Base-by-base conservation (phyloP, 1,284 basidiomycete species). In the Malassezia arunalokei region DNA sequence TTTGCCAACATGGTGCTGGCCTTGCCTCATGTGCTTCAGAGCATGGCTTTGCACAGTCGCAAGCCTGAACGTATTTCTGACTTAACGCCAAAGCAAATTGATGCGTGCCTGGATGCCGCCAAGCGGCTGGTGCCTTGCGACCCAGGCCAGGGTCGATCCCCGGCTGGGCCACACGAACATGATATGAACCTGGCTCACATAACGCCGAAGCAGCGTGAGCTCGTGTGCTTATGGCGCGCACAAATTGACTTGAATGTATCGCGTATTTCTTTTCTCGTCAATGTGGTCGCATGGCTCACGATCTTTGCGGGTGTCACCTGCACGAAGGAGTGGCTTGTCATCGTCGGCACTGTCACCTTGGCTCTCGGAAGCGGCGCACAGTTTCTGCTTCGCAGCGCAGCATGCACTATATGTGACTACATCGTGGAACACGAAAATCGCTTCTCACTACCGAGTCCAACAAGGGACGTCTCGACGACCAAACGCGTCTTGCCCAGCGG, bases 201-300 rank as follows among this genome's bases (percentile, higher is more conserved):
- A 9, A 35, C 47, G 39, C n/a, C 37, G 8, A 14, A 27, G 8
- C 47, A 50, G 43, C 39, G 48, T 15, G 40, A 14, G 20, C 15
- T 50, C 9, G 47, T 44, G 5, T 47, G 48, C 17, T 37, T 55
- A 6, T 55, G 53, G 53, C 53, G 53, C 14, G 53, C 53, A 8
- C 43, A 55, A 31, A 43, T 50, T 7, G 53, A 55, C 32, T 14
- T 55, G 11, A 20, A 31, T 5, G 47, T 33, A 8, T 49, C 53
- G 15, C 43, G 48, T 12, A 3, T 50, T 6, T 30, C 30, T 11
- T 46, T 50, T 17, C 12, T 30, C 9, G 15, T 43, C 38, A 50
- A 50, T 27, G 28, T 27, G 8, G 11, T 47, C 30, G 45, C 53
- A 3, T 55, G 53, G 53, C 8, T 44, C 5, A 42, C 40, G 2